Conservation (phyloP, 495 filamentous ascomycete species). For the Penicillium goetzii region DNA sequence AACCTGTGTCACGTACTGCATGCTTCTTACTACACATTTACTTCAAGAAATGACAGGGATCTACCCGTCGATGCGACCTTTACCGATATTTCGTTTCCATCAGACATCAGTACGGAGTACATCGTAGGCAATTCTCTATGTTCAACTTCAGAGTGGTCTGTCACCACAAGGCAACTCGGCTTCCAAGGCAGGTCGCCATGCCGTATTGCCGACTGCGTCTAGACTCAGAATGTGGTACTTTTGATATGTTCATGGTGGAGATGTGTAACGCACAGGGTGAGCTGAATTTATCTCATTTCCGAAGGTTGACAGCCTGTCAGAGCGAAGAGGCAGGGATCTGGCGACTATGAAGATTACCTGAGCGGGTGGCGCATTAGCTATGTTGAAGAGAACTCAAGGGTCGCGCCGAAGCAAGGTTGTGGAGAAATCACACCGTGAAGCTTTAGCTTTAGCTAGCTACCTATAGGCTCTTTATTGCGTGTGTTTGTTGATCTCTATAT, state of each 20-base stretch:
- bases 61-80: neutral
- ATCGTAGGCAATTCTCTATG: neutral
- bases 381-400: neutral
- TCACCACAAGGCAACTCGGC: neutral
- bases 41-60: neutral
- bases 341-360: slow-evolving; percentile 8
- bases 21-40: neutral
- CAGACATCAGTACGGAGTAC: neutral
- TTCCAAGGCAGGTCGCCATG: neutral
- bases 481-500: neutral
- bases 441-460: neutral
- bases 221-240: neutral
- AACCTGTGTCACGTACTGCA: neutral
- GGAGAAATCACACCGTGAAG: neutral
- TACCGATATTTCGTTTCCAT: neutral
- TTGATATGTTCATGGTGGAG: neutral
- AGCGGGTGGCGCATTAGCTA: neutral
- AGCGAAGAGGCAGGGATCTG: slow-evolving; percentile 6
- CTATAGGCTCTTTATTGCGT: neutral
- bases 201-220: neutral
- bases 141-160: neutral
- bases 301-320: slow-evolving; percentile 7
- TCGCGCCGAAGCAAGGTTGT: neutral
- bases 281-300: slow-evolving; percentile 6
- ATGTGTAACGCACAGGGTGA: neutral